Conservation (phyloP, 257 asterid genomes). For the Petunia secreta region DNA sequence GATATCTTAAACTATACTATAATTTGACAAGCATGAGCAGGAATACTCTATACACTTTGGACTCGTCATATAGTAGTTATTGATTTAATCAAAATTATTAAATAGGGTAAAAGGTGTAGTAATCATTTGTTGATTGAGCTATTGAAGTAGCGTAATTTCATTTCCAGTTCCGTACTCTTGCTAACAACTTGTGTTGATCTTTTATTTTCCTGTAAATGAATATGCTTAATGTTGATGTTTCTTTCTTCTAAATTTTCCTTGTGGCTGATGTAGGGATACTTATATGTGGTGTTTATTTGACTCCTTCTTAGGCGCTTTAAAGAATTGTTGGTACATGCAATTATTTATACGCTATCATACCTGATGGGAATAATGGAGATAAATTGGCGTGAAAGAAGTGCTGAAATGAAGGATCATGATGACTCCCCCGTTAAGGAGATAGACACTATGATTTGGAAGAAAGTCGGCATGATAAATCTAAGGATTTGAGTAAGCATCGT, state of each 20-base stretch:
- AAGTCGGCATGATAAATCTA: conserved; percentile 48
- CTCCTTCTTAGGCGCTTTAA: not conserved
- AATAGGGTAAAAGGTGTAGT: not conserved
- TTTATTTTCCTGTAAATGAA: not conserved
- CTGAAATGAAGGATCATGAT: conserved; percentile 56
- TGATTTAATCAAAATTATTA: not conserved
- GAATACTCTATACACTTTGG: too few relatives aligned
- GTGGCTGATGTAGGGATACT: not conserved
- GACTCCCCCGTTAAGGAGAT: conserved; percentile 54
- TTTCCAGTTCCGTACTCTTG: not conserved
- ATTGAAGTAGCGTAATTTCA: not conserved
- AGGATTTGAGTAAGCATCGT: conserved; percentile 56
- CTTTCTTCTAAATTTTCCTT: not conserved
- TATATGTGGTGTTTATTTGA: not conserved
- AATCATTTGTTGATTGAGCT: not conserved
- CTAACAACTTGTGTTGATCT: not conserved
- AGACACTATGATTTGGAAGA: conserved; percentile 55
- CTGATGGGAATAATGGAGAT: conserved; percentile 43
- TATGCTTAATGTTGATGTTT: not conserved
- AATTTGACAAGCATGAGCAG: too few relatives aligned
- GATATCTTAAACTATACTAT: too few relatives aligned
- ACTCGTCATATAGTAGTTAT: too few relatives aligned
- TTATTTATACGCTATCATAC: not conserved
- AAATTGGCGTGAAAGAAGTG: conserved; percentile 51
- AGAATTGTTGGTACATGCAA: not conserved